phyloP scores from a whole-genome alignment of 176 grass and related monocot species.

The Puccinellia tenuiflora region DNA sequence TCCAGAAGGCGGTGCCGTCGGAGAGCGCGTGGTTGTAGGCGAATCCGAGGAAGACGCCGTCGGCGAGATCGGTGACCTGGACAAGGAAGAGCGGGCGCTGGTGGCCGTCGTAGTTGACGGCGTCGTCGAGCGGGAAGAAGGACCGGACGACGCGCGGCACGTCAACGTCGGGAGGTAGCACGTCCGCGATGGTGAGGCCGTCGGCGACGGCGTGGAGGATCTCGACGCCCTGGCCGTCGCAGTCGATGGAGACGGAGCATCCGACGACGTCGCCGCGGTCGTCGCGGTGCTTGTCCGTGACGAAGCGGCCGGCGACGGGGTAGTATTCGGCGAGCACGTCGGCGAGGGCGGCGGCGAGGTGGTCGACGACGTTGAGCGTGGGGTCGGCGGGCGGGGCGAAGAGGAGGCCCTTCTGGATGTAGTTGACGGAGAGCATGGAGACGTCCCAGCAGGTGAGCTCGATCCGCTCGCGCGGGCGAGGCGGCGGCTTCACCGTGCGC shows the following conservation, averaged over 20 bases:
- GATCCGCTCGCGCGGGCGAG: neutral
- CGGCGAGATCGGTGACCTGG: slow-evolving; percentile 53
- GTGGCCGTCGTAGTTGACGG: neutral
- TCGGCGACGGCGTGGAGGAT: neutral
- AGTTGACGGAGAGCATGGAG: slow-evolving; percentile 11
- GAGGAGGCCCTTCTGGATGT: neutral
- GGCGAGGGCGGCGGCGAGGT: neutral
- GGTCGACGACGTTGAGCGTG: neutral
- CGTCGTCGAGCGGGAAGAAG: neutral
- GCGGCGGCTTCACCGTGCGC: neutral
- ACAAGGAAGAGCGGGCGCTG: slow-evolving; percentile 22
- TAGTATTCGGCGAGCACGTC: neutral
- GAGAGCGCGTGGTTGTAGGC: slow-evolving; percentile 52
- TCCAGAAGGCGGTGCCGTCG: slow-evolving; percentile 54
- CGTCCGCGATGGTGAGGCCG: neutral
- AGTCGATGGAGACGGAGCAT: slow-evolving; percentile 25
- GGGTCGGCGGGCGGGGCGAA: neutral
- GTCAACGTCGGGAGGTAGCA: neutral
- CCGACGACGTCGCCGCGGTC: neutral
- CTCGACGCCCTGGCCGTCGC: neutral
- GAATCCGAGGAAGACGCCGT: slow-evolving; percentile 47
- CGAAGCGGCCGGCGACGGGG: neutral
- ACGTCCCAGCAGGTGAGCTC: slow-evolving; percentile 29
- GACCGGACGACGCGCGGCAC: neutral
- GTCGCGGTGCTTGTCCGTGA: neutral